Percentiles rank a stretch among this genome's conserved stretches.
Evolutionary conservation across 805 yeast species (phyloP).

Genomic region (Hyphopichia homilentoma): DNA sequence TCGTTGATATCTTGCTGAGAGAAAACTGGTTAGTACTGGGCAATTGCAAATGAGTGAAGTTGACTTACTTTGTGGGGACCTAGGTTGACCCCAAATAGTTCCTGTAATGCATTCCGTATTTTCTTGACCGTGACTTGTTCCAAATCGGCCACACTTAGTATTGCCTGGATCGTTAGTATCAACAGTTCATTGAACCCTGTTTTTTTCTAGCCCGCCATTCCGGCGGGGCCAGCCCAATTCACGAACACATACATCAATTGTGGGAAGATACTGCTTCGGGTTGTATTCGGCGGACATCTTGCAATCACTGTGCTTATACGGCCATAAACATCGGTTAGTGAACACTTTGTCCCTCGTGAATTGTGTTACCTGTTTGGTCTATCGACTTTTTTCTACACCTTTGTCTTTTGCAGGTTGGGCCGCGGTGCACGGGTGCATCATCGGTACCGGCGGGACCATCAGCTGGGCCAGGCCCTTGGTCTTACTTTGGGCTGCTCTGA

Average conservation of each 20-base stretch:
- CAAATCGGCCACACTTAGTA: slow-evolving; percentile 65
- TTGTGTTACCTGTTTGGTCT: too few relatives aligned
- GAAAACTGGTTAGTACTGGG: slow-evolving; percentile 15
- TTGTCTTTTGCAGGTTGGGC: too few relatives aligned
- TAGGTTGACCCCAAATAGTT: slow-evolving; percentile 57
- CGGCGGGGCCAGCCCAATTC: slow-evolving; percentile 3
- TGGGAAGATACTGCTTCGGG: slow-evolving; percentile 47
- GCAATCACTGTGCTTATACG: neutral
- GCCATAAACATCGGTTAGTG: too few relatives aligned
- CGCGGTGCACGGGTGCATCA: too few relatives aligned
- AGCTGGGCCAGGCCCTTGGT: too few relatives aligned
- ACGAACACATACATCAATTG: slow-evolving; percentile 55
- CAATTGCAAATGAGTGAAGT: neutral
- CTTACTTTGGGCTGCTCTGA: too few relatives aligned
- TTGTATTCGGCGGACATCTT: slow-evolving; percentile 12
- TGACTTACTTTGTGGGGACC: slow-evolving; percentile 39
- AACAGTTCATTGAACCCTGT: neutral
- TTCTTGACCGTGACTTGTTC: slow-evolving; percentile 68
- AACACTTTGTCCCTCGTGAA: too few relatives aligned
- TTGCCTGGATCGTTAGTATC: slow-evolving; percentile 48
- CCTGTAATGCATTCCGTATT: slow-evolving; percentile 70
- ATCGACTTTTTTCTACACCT: slow-evolving; percentile 1
- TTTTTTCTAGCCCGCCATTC: neutral
- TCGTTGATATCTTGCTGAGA: slow-evolving; percentile 54
- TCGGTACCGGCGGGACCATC: too few relatives aligned